Evolutionary conservation across 306 rosid genomes (phyloP).

Genomic region (Fragaria nilgerrensis): DNA sequence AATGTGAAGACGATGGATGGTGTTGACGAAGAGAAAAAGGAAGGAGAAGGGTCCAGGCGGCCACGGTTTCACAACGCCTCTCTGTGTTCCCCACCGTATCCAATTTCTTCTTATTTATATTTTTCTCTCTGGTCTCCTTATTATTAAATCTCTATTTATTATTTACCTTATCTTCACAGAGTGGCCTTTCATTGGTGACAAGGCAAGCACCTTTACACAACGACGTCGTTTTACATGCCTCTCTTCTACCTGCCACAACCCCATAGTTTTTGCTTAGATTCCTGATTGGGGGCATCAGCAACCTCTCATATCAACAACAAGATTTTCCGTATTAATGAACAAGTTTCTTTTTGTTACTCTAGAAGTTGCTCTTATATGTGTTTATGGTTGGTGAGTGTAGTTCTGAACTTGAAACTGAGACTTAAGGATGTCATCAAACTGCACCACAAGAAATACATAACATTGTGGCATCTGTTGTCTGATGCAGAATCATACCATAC

Average conservation of each 20-base stretch:
- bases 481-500: not conserved
- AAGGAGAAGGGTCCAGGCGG: conserved; percentile 27
- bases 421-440: no score
- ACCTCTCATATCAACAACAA: no score
- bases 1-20: conserved; percentile 13
- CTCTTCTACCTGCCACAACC: no score
- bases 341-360: no score
- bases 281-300: no score
- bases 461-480: not conserved
- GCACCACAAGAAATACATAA: no score
- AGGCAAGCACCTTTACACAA: not conserved
- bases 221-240: not conserved
- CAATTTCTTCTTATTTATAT: not conserved
- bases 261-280: no score
- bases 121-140: not conserved
- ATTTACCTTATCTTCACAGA: conserved; percentile 10
- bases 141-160: no score
- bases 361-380: no score
- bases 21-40: conserved; percentile 42
- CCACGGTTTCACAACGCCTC: conserved; percentile 33
- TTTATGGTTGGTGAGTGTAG: no score
- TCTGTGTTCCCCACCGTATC: conserved; percentile 22
- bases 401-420: no score
- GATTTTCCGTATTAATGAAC: no score
- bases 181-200: not conserved